A percentile compares a stretch with the other conserved stretches of the same genome.
Evolutionary conservation across 345 rosid genomes (phyloP).

Genomic region (Acer negundo): DNA sequence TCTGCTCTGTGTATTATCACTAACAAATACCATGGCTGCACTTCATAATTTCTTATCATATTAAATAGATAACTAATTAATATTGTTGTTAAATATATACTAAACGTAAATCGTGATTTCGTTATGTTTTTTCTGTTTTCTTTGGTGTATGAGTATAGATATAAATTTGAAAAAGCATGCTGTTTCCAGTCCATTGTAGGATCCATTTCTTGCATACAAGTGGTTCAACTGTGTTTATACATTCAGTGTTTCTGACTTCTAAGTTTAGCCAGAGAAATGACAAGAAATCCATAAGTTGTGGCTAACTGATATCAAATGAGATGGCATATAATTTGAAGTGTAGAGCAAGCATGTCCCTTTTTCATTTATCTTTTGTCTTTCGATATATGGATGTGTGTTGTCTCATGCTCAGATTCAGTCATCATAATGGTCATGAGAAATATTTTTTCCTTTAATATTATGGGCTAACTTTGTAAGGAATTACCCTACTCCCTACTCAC

Average conservation of each 20-base stretch:
- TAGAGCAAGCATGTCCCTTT: not conserved
- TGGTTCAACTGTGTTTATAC: not conserved
- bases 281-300: not conserved
- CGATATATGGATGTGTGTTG: not conserved
- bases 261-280: not conserved
- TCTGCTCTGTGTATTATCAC: no score
- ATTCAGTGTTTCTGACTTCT: not conserved
- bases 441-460: conserved; percentile 7
- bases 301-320: not conserved
- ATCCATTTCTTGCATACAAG: not conserved
- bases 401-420: not conserved
- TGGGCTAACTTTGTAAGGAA: not conserved
- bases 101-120: not conserved
- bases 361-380: not conserved
- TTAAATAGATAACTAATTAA: no score
- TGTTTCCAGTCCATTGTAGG: not conserved
- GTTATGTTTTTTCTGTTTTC: not conserved
- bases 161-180: conserved; percentile 1
- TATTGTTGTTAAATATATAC: not conserved
- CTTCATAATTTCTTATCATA: no score
- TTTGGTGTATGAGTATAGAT: not conserved
- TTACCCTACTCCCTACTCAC: not conserved
- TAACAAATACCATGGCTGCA: no score
- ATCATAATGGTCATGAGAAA: not conserved
- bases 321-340: not conserved